Evolutionary conservation across 2,329 filamentous ascomycete species (phyloP).

Genomic region (Sporothrix phasma): DNA sequence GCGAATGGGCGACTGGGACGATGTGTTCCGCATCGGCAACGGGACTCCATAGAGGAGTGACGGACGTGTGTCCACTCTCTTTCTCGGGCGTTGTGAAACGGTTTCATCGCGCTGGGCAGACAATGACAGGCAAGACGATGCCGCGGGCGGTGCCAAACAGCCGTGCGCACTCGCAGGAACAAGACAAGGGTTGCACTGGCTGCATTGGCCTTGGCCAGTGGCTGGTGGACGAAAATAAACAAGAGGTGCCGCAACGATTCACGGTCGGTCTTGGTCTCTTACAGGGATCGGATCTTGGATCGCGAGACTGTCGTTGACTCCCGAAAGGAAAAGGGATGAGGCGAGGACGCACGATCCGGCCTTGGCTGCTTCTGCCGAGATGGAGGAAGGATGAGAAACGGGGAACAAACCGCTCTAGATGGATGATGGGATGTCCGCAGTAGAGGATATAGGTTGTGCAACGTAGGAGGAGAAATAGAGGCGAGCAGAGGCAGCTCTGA

Average conservation of each 20-base stretch:
- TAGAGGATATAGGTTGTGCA: background rate
- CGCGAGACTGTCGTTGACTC: too few relatives aligned
- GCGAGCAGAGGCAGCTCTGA: too few relatives aligned
- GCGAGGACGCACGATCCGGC: background rate
- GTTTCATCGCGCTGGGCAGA: constrained; percentile 5
- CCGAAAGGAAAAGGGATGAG: background rate
- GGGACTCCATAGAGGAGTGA: too few relatives aligned
- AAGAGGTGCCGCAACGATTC: too few relatives aligned
- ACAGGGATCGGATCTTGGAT: background rate
- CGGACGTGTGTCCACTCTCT: background rate
- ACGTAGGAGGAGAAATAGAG: background rate
- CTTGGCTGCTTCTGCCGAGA: background rate
- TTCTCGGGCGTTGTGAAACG: constrained; percentile 10
- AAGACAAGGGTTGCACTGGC: too few relatives aligned
- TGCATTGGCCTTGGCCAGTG: background rate
- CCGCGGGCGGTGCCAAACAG: background rate
- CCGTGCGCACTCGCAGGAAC: background rate
- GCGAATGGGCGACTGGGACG: background rate
- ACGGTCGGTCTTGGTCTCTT: too few relatives aligned
- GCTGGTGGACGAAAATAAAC: background rate
- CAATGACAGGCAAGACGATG: background rate
- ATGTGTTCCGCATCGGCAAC: too few relatives aligned
- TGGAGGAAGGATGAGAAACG: background rate
- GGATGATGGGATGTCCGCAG: background rate
- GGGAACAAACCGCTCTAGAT: background rate